Base-by-base conservation (phyloP, 2,329 filamentous ascomycete species). In the Neonectria coccinea region DNA sequence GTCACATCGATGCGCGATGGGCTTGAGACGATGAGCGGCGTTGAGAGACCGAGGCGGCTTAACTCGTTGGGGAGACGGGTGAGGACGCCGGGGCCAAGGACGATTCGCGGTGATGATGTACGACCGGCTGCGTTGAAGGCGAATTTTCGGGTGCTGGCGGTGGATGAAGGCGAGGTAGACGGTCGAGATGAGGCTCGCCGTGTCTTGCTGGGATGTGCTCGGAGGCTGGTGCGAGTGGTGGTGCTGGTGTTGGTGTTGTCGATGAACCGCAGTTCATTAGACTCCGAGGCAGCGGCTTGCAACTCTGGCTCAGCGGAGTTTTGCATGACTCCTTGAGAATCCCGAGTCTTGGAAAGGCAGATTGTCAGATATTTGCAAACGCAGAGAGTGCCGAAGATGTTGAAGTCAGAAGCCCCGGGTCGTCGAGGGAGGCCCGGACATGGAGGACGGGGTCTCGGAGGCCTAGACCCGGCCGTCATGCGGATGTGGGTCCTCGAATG, bases 1-100 rank as follows among this genome's bases (percentile, higher is more conserved):
- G 79, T 78, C 11, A 80, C 70, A 8, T 70, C 65, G n/a, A 76
- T 69, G 42, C 79, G 77, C 3, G 79, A 81, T 6, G 79, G 78
- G 16, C 78, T 80, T 29, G 73, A 77, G 29, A 81, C 74, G 48
- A 81, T 77, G 59, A 81, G 75, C 1, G 79, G 79, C 11, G 72
- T 70, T 4, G 75, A 70, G 8, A 79, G 66, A 18, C 69, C 68
- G 11, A 80, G 69, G 2, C 71, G 73, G 29, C 69, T 73, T 7
- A 81, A 70, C 62, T 81, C 79, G 12, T 68, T 67, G 5, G 79
- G 72, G 6, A 81, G 69, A 5, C 72, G 74, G 18, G 70, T 56
- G 52, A 81, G 64, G 33, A 76, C 72, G 39, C 77, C 77, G 2
- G 69, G 67, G 2, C 79, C 79, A 58, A 77, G 76, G 39, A 81